Percentiles rank a stretch among this genome's conserved stretches.
phyloP scores from a whole-genome alignment of 2,329 filamentous ascomycete species.

The Seiridium cupressi region DNA sequence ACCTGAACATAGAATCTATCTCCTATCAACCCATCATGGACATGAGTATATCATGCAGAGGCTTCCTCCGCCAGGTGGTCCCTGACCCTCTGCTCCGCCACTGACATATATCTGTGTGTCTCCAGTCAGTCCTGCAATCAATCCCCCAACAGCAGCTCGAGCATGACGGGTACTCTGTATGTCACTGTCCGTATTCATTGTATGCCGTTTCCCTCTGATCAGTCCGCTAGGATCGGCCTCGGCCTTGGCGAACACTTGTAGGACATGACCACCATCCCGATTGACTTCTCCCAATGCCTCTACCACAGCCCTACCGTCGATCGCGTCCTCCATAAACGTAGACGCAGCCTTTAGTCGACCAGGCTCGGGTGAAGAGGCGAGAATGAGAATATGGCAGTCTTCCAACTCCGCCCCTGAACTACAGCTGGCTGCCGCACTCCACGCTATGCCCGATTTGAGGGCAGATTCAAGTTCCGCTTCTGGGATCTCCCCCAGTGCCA shows the following conservation, averaged over 20 bases:
- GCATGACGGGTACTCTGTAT: slow-evolving; percentile 28
- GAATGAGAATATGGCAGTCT: slow-evolving; percentile 27
- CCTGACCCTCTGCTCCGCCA: slow-evolving; percentile 30
- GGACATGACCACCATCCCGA: neutral
- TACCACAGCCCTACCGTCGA: slow-evolving; percentile 19
- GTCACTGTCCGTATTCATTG: slow-evolving; percentile 6
- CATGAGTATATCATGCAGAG: slow-evolving; percentile 25
- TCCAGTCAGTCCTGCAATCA: slow-evolving; percentile 25
- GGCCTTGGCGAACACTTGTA: slow-evolving; percentile 5
- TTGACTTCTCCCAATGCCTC: neutral
- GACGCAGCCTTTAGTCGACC: slow-evolving; percentile 18
- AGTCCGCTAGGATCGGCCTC: neutral
- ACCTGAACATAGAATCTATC: no score
- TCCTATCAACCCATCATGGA: neutral
- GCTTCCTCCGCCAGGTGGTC: slow-evolving; percentile 25
- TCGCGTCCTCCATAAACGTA: slow-evolving; percentile 24
- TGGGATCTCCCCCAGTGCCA: slow-evolving; percentile 23
- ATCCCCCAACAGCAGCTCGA: slow-evolving; percentile 27
- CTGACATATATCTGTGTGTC: slow-evolving; percentile 27
- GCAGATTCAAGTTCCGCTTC: slow-evolving; percentile 9
- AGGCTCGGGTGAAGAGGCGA: slow-evolving; percentile 19
- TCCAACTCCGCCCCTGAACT: slow-evolving; percentile 30
- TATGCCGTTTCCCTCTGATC: slow-evolving; percentile 1
- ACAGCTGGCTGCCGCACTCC: slow-evolving; percentile 27
- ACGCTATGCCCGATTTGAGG: slow-evolving; percentile 23